Conservation (phyloP, 257 asterid genomes). For the Leonotis leonurus region DNA sequence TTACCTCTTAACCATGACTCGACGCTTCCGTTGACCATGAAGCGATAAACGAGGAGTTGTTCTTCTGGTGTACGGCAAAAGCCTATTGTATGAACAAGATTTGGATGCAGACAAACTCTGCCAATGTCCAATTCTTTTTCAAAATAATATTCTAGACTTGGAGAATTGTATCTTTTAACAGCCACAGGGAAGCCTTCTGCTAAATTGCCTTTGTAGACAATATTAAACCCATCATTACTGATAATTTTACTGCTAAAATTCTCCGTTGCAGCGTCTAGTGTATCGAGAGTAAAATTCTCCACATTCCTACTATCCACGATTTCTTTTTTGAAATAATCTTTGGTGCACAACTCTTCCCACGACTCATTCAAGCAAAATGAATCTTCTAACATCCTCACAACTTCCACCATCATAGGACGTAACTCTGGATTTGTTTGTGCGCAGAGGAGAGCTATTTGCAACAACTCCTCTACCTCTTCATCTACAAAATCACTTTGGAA, state of each 20-base stretch:
- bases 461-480: not conserved
- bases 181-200: conserved; percentile 23
- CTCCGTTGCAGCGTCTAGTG: not conserved
- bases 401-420: not conserved
- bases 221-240: not conserved
- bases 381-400: not conserved
- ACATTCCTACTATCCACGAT: not conserved
- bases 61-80: conserved; percentile 11
- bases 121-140: not conserved
- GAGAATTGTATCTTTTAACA: not conserved
- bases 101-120: conserved; percentile 14
- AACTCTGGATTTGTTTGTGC: not conserved
- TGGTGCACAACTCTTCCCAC: not conserved
- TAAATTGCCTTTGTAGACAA: conserved; percentile 18
- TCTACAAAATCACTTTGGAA: not conserved
- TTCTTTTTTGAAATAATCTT: not conserved
- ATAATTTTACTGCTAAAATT: not conserved
- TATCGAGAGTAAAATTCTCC: not conserved
- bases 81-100: conserved; percentile 8
- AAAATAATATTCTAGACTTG: not conserved
- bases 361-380: not conserved
- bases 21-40: conserved; percentile 18
- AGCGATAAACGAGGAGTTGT: conserved; percentile 17
- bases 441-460: conserved; percentile 2
- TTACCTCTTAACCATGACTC: conserved; percentile 16